These are phyloP conservation scores for Cydonia oblonga DNA, from an alignment of 331 rosid genomes.

Conservation along the genomic window DNA sequence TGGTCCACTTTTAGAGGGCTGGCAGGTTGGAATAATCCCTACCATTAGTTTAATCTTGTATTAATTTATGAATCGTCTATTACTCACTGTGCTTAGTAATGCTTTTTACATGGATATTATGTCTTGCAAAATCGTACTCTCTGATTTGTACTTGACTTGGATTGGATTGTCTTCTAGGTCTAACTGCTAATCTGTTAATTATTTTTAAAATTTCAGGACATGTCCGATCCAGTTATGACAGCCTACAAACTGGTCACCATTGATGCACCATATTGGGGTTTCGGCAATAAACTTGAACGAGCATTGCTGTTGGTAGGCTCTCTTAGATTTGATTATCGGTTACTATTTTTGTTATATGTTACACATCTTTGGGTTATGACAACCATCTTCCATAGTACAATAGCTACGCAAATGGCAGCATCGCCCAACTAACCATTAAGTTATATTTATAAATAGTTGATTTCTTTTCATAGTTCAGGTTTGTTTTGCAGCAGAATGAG, in stretches of 20 bases:
- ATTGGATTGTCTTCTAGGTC: background rate
- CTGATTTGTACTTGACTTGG: background rate
- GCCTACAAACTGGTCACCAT: constrained; percentile 41
- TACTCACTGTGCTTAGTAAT: background rate
- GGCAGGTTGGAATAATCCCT: constrained; percentile 30
- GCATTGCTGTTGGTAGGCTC: constrained; percentile 27
- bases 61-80: background rate
- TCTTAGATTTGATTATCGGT: background rate
- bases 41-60: background rate
- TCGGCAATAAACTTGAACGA: constrained; percentile 33
- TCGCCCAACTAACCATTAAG: background rate
- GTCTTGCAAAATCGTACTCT: background rate
- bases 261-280: constrained; percentile 50
- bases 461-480: background rate
- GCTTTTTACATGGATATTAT: background rate
- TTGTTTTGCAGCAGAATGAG: constrained; percentile 2
- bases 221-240: constrained; percentile 31
- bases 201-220: constrained; percentile 11
- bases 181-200: background rate
- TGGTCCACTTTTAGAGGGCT: constrained; percentile 36
- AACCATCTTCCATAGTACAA: background rate
- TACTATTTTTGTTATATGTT: background rate
- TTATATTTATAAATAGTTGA: background rate
- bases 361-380: background rate
- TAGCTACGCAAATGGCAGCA: background rate